Conservation (phyloP, 495 filamentous ascomycete species). For the Penicillium macrosclerotiorum region DNA sequence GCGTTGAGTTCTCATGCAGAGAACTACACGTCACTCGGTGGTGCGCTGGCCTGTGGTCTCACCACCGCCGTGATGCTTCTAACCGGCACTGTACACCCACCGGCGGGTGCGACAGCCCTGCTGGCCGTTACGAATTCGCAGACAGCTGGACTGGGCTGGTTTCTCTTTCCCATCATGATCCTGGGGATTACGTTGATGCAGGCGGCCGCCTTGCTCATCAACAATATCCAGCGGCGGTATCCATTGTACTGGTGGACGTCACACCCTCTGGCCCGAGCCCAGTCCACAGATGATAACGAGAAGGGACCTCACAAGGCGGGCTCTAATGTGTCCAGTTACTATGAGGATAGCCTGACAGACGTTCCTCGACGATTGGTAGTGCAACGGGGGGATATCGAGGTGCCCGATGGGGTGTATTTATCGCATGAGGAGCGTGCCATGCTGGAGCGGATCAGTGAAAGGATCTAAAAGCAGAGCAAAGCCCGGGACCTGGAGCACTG, state of each 20-base stretch:
- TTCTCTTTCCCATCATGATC: slow-evolving; percentile 64
- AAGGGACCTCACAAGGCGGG: slow-evolving; percentile 14
- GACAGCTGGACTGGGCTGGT: slow-evolving; percentile 62
- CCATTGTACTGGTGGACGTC: slow-evolving; percentile 72
- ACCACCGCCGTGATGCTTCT: slow-evolving; percentile 71
- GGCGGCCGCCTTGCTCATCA: slow-evolving; percentile 61
- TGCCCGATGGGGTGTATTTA: slow-evolving; percentile 37
- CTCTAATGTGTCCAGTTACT: slow-evolving; percentile 17
- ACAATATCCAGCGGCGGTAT: slow-evolving; percentile 74
- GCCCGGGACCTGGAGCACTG: too few relatives aligned
- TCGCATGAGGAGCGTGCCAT: slow-evolving; percentile 30
- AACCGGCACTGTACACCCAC: slow-evolving; percentile 80
- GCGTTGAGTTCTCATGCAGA: slow-evolving; percentile 46
- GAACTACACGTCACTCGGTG: slow-evolving; percentile 61
- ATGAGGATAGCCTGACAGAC: slow-evolving; percentile 28
- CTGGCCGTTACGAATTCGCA: slow-evolving; percentile 66
- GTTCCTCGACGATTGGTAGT: slow-evolving; percentile 31
- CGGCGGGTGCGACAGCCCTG: slow-evolving; percentile 83
- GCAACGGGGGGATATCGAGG: slow-evolving; percentile 24
- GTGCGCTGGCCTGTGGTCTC: slow-evolving; percentile 65
- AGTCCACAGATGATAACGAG: slow-evolving; percentile 31
- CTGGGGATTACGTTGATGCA: slow-evolving; percentile 67
- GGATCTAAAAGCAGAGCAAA: slow-evolving; percentile 23
- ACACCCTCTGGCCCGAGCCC: slow-evolving; percentile 21
- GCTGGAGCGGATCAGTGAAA: slow-evolving; percentile 31